Conservation (phyloP, 345 rosid genomes). For the Eucalyptus brandiana region DNA sequence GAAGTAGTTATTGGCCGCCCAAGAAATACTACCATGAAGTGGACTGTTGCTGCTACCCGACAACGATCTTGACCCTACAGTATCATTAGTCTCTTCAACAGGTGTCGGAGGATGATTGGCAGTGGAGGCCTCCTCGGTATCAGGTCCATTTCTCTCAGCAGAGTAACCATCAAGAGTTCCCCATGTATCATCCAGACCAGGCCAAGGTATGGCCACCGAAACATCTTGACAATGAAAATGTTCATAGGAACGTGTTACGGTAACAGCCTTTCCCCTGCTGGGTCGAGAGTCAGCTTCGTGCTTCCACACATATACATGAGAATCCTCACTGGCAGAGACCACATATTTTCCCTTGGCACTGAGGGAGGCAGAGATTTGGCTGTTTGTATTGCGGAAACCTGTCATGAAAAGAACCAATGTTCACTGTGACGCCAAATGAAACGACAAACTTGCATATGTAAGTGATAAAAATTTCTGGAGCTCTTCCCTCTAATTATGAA, state of each 20-base stretch:
- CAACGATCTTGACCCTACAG: slow-evolving; percentile 16
- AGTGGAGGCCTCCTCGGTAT: slow-evolving; percentile 43
- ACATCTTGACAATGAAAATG: slow-evolving; percentile 91
- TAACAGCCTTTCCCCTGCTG: slow-evolving; percentile 55
- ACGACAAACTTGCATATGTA: not conserved
- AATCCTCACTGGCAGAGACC: slow-evolving; percentile 93
- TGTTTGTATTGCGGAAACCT: slow-evolving; percentile 89
- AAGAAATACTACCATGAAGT: slow-evolving; percentile 64
- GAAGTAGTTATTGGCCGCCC: slow-evolving; percentile 68
- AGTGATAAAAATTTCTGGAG: not conserved
- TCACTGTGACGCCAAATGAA: not conserved
- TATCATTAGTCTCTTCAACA: slow-evolving; percentile 37
- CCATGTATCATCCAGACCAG: slow-evolving; percentile 55
- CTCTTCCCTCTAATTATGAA: not conserved
- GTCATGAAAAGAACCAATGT: slow-evolving; percentile 1
- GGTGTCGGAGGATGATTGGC: slow-evolving; percentile 83
- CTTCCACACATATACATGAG: slow-evolving; percentile 89
- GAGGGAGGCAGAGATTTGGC: slow-evolving; percentile 82
- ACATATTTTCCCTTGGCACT: slow-evolving; percentile 84
- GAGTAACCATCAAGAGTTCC: slow-evolving; percentile 19
- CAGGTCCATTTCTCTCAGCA: slow-evolving; percentile 26
- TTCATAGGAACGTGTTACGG: slow-evolving; percentile 60
- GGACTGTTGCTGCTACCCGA: slow-evolving; percentile 40
- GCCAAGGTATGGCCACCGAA: slow-evolving; percentile 88
- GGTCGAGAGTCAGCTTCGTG: slow-evolving; percentile 74